Evolutionary conservation across 345 rosid genomes (phyloP).

Genomic region (Firmiana major): DNA sequence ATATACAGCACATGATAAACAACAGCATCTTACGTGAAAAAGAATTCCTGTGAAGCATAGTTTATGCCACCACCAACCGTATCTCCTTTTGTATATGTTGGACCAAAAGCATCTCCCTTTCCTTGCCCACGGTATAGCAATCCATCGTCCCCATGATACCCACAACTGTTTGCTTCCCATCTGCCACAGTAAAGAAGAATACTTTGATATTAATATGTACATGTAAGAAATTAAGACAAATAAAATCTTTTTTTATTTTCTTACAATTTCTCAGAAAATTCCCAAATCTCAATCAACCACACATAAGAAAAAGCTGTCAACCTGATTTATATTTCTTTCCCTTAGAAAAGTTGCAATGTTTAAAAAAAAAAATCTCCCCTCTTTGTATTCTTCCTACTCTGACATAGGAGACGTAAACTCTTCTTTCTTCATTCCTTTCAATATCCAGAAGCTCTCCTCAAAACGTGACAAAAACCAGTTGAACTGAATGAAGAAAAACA

Average conservation of each 20-base stretch:
- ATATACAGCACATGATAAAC: slow-evolving; percentile 12
- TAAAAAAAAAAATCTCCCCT: not conserved
- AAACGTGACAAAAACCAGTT: not conserved
- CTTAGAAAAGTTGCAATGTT: not conserved
- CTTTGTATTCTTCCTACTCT: not conserved
- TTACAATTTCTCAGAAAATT: not conserved
- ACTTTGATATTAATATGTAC: not conserved
- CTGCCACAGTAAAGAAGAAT: slow-evolving; percentile 27
- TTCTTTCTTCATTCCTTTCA: not conserved
- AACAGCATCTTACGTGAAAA: slow-evolving; percentile 83
- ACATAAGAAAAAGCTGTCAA: not conserved
- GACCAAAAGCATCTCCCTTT: slow-evolving; percentile 80
- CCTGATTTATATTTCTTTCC: not conserved
- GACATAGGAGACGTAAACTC: not conserved
- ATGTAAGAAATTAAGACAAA: not conserved
- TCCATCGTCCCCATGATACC: slow-evolving; percentile 98
- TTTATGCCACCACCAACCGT: slow-evolving; percentile 90
- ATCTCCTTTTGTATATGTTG: slow-evolving; percentile 73
- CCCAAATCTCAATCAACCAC: not conserved
- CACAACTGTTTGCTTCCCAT: slow-evolving; percentile 95
- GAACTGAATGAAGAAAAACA: not conserved
- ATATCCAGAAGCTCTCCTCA: not conserved
- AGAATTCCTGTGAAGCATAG: slow-evolving; percentile 75
- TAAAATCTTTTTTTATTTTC: not conserved
- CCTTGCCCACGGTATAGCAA: slow-evolving; percentile 64